A percentile compares a stretch with the other conserved stretches of the same genome.
Conservation (phyloP, 2,329 filamentous ascomycete species). For the Xylaria sp. region DNA sequence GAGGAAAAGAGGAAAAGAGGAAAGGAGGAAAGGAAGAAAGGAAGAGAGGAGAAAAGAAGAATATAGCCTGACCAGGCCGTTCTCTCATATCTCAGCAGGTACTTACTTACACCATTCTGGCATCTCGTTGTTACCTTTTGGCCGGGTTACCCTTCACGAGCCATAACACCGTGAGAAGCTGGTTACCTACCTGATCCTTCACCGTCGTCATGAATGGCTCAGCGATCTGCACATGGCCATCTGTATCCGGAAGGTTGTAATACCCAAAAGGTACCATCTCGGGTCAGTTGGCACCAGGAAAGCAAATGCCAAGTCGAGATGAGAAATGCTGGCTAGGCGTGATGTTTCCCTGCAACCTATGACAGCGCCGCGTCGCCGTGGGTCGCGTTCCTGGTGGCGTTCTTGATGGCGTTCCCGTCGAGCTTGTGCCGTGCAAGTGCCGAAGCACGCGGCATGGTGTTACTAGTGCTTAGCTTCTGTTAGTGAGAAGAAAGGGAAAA, state of each 20-base stretch:
- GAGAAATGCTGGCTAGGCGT: background rate
- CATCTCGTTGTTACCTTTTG: background rate
- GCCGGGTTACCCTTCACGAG: conserved; percentile 20
- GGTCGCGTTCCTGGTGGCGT: conserved; percentile 12
- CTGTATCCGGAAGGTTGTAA: conserved; percentile 29
- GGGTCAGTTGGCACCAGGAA: conserved; percentile 18
- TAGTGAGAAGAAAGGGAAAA: background rate
- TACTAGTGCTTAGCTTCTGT: background rate
- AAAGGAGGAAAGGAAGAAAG: too few species aligned
- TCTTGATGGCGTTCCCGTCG: conserved; percentile 12
- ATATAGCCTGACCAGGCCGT: too few species aligned
- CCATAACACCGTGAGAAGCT: conserved; percentile 12
- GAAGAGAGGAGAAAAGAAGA: too few species aligned
- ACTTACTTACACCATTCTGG: background rate
- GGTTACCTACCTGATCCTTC: conserved; percentile 8
- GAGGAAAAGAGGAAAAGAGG: too few species aligned
- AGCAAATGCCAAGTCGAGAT: background rate
- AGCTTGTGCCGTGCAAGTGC: conserved; percentile 18
- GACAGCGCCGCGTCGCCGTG: background rate
- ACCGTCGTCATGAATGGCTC: conserved; percentile 12
- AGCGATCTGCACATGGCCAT: conserved; percentile 23
- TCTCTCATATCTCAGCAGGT: background rate
- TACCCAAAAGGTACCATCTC: conserved; percentile 16
- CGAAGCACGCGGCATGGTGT: conserved; percentile 21
- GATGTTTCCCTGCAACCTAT: conserved; percentile 12